phyloP scores from a whole-genome alignment of 2,329 filamentous ascomycete genomes.

The Venturia asperata region DNA sequence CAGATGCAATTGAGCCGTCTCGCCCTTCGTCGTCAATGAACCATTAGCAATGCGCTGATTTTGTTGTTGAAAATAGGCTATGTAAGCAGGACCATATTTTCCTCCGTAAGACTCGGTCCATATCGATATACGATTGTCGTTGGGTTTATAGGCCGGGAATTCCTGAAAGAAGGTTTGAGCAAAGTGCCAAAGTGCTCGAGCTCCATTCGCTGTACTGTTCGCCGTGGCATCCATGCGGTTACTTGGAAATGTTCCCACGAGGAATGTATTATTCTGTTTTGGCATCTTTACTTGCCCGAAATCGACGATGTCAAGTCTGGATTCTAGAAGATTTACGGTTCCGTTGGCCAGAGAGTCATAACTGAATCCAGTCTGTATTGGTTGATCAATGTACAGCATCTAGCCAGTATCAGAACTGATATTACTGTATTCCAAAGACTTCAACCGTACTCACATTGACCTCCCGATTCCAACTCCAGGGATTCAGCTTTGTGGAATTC shows the following conservation, averaged over 20 bases:
- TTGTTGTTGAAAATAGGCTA: constrained; percentile 49
- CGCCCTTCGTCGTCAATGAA: constrained; percentile 30
- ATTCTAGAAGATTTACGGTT: constrained; percentile 24
- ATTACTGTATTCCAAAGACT: background rate
- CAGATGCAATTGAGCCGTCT: constrained; percentile 34
- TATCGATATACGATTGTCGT: constrained; percentile 24
- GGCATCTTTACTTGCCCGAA: constrained; percentile 26
- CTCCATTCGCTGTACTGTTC: constrained; percentile 47
- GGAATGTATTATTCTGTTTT: constrained; percentile 46
- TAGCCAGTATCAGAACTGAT: background rate
- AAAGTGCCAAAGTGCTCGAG: constrained; percentile 53
- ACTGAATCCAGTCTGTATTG: constrained; percentile 49
- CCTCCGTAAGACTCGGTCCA: constrained; percentile 48
- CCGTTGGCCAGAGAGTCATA: constrained; percentile 39
- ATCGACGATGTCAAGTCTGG: background rate
- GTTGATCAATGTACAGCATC: constrained; percentile 51
- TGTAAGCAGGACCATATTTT: constrained; percentile 51
- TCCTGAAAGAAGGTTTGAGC: constrained; percentile 54
- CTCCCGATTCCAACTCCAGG: constrained; percentile 57
- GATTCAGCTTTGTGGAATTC: constrained; percentile 46
- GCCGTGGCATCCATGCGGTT: constrained; percentile 39
- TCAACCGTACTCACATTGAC: constrained; percentile 48
- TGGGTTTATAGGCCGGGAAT: constrained; percentile 24
- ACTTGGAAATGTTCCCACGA: constrained; percentile 47
- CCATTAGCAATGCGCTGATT: constrained; percentile 46